These are phyloP conservation scores for Durio zibethinus DNA, from an alignment of 345 rosid genomes.

Conservation along the genomic window DNA sequence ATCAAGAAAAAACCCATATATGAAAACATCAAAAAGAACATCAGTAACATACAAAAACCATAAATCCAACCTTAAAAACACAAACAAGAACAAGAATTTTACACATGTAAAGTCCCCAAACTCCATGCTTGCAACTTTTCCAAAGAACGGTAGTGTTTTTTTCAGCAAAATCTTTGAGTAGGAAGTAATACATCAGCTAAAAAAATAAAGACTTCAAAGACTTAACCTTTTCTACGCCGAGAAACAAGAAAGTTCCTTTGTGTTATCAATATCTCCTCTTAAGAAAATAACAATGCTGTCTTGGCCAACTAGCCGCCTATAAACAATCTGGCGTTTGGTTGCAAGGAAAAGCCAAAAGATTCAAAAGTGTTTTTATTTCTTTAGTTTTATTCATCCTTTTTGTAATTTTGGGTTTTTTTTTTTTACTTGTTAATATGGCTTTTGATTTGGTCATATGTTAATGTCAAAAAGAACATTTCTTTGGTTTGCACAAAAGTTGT, in stretches of 20 bases:
- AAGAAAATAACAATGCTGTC: background rate
- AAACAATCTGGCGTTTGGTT: no score
- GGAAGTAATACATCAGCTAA: background rate
- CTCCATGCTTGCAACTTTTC: background rate
- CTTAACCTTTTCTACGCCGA: background rate
- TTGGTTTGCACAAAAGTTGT: no score
- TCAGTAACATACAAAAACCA: background rate
- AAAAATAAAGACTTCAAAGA: background rate
- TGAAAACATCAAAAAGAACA: background rate
- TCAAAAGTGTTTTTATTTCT: no score
- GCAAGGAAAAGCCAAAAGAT: no score
- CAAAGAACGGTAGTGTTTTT: background rate
- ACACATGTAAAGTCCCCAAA: background rate
- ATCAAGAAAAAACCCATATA: background rate
- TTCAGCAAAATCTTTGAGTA: background rate
- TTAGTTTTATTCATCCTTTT: no score
- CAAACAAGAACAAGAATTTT: background rate
- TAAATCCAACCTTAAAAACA: slow-evolving; percentile 7
- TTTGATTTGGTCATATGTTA: no score
- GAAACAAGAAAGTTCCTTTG: background rate
- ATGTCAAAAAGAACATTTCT: no score
- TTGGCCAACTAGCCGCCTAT: background rate
- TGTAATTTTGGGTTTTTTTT: no score
- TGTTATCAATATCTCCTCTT: background rate
- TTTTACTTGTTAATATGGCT: no score